Evolutionary conservation across 192 early-diverging fungal species (phyloP).

Genomic region (Podila epigama): DNA sequence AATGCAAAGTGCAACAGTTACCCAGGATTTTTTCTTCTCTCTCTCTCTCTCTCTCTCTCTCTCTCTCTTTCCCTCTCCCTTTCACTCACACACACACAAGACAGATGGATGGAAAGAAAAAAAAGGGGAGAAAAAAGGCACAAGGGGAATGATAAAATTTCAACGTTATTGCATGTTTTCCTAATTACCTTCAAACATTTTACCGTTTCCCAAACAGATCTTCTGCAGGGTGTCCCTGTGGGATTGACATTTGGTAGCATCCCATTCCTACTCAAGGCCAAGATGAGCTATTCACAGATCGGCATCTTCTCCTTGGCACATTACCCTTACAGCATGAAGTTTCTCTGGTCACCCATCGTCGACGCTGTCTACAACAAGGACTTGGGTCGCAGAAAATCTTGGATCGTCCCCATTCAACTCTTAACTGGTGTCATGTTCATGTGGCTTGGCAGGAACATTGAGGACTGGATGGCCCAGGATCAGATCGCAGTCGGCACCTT

Average conservation of each 20-base stretch:
- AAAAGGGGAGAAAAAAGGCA: not conserved
- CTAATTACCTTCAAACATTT: not conserved
- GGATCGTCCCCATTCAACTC: constrained; percentile 98
- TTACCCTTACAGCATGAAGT: constrained; percentile 98
- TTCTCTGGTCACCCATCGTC: constrained; percentile 98
- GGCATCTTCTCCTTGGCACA: constrained; percentile 93
- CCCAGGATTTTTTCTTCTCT: no score
- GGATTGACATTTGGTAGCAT: constrained; percentile 91
- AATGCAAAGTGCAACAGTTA: no score
- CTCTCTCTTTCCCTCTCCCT: not conserved
- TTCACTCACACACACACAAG: not conserved
- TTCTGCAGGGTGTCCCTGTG: constrained; percentile 95
- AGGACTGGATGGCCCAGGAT: constrained; percentile 66
- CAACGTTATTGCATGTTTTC: not conserved
- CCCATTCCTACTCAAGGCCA: constrained; percentile 94
- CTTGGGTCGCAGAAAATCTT: constrained; percentile 93
- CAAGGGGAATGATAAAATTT: not conserved
- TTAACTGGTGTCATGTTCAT: constrained; percentile 81
- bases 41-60: not conserved
- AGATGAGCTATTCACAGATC: constrained; percentile 91
- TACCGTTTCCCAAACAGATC: constrained; percentile 48
- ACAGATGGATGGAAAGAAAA: not conserved
- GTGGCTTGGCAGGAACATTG: constrained; percentile 81
- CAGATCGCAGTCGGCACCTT: constrained; percentile 71
- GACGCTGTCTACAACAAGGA: constrained; percentile 85